Evolutionary conservation across 441 rosid species (phyloP).

Genomic region (Capsella rubella): DNA sequence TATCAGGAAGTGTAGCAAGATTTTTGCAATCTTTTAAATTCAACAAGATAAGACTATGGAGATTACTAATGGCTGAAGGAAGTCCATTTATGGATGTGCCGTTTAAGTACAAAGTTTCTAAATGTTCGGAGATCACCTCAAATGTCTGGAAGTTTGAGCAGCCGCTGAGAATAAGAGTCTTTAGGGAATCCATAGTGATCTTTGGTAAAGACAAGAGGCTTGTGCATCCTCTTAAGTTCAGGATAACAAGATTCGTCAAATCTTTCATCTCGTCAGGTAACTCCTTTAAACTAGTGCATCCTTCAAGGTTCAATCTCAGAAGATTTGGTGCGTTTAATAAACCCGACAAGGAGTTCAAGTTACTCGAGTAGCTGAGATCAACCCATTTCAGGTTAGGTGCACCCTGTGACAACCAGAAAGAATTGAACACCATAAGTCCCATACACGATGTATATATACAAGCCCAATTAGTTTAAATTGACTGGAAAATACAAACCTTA

Average conservation of each 20-base stretch:
- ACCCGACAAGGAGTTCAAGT: not conserved
- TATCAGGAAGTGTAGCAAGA: not conserved
- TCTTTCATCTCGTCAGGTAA: not conserved
- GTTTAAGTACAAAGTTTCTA: not conserved
- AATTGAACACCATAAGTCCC: not conserved
- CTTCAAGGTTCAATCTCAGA: slow-evolving; percentile 23
- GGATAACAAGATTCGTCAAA: not conserved
- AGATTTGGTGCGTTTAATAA: slow-evolving; percentile 20
- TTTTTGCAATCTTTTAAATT: slow-evolving; percentile 1
- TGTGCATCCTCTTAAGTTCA: slow-evolving; percentile 30
- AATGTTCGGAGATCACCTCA: not conserved
- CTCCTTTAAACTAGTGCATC: slow-evolving; percentile 19
- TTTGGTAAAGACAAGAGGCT: not conserved
- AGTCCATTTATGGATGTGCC: not conserved
- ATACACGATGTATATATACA: not conserved
- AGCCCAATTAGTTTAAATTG: not conserved
- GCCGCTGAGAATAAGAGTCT: not conserved
- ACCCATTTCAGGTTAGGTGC: slow-evolving; percentile 27
- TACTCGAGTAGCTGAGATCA: slow-evolving; percentile 18
- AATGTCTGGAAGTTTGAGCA: not conserved
- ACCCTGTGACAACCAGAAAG: not conserved
- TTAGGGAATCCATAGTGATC: not conserved
- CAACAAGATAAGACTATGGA: not conserved
- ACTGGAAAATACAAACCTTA: slow-evolving; percentile 14
- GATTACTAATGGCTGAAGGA: slow-evolving; percentile 8